These are phyloP conservation scores for Dictyostelium discoideum DNA, from an alignment of 78 protist genomes.

Conservation along the genomic window dicty_2.7 NC_007089.4:3953501-3954000, in stretches of 20 bases:
- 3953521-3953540: constrained; percentile 71
- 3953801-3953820: constrained; percentile 84
- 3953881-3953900: constrained; percentile 85
- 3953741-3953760: constrained; percentile 75
- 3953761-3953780: constrained; percentile 72
- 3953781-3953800: constrained; percentile 69
- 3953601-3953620: constrained; percentile 51
- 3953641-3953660: constrained; percentile 68
- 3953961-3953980: constrained; percentile 82
- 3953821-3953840: constrained; percentile 93
- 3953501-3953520: constrained; percentile 81
- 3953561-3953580: constrained; percentile 82
- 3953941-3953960: constrained; percentile 39
- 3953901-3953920: constrained; percentile 77
- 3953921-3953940: constrained; percentile 71
- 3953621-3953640: constrained; percentile 78
- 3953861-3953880: constrained; percentile 95
- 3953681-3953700: constrained; percentile 22
- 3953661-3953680: constrained; percentile 81
- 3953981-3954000: constrained; percentile 27
- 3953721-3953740: constrained; percentile 61
- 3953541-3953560: constrained; percentile 76
- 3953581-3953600: constrained; percentile 68
- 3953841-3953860: constrained; percentile 88
- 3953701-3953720: constrained; percentile 38